phyloP scores from a whole-genome alignment of 2,329 filamentous ascomycete genomes.

The Ophiosphaerella narmari region DNA sequence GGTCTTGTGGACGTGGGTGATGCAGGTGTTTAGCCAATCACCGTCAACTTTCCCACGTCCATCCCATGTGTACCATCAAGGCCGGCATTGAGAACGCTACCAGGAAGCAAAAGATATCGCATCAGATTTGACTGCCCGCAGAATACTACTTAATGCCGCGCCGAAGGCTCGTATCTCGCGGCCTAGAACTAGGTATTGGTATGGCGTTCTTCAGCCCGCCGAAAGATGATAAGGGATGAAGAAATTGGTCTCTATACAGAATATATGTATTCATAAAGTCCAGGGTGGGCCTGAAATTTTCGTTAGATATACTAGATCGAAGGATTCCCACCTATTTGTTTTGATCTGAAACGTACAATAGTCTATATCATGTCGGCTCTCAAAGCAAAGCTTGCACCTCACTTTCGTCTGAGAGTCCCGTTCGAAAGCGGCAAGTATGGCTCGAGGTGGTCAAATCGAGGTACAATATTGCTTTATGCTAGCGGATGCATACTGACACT shows the following conservation, averaged over 20 bases:
- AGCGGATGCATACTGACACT: background rate
- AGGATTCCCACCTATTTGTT: too few species aligned
- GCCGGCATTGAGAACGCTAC: background rate
- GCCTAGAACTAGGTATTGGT: background rate
- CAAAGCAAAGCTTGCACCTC: slow-evolving; percentile 45
- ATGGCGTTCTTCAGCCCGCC: background rate
- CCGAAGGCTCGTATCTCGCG: slow-evolving; percentile 25
- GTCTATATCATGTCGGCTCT: slow-evolving; percentile 35
- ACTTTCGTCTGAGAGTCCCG: slow-evolving; percentile 46
- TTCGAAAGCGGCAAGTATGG: slow-evolving; percentile 48
- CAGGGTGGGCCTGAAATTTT: too few species aligned
- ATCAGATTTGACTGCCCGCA: background rate
- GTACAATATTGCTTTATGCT: slow-evolving; percentile 14
- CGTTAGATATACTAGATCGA: too few species aligned
- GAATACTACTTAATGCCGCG: slow-evolving; percentile 2
- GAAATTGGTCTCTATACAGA: background rate
- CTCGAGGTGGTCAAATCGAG: slow-evolving; percentile 56
- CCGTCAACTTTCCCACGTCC: background rate
- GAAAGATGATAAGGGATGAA: background rate
- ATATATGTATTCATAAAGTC: too few species aligned
- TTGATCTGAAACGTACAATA: too few species aligned
- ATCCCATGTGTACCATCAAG: background rate
- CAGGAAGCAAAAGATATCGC: too few species aligned
- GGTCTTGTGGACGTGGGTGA: background rate
- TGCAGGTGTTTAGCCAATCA: background rate